Evolutionary conservation across 139 green algal species (phyloP), one percentile per base, ranked within the genome.

Genomic region (Chlamydomonas sp.): DNA sequence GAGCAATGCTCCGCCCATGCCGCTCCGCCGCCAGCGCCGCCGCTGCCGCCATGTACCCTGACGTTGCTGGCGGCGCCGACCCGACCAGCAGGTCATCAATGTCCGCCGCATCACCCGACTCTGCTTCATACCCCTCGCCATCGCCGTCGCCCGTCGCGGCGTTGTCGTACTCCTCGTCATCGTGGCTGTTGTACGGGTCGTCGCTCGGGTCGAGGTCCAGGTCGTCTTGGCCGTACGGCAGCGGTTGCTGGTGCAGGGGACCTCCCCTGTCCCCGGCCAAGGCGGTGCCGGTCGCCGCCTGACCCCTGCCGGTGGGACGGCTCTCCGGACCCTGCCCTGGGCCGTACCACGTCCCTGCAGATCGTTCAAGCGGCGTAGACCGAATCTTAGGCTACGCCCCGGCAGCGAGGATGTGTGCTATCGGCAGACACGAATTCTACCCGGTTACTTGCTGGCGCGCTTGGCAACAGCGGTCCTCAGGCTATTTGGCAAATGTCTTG

Each of bases 341-440:
- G n/a, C 81, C 81, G 71, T 86, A 86, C 81, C 81, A 86, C 0
- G 71, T 79, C 60, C 81, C 80, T 77, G 66, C 67, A 57, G 14
- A 49, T 49, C 31, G 31, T 49, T 49, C 31, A 49, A 49, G 31
- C 31, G 31, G 31, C 31, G 31, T 49, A 49, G 31, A 49, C 31
- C 31, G 31, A 31, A 4, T 16, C 69, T 57, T 16, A 75, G 69
- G 69, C 69, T 16, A 3, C 69, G 17, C 16, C 69, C 6, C 16
- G 10, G 69, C 31, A 49, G 31, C 31, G 31, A 49, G 31, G 31
- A 49, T 49, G 31, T 49, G 31, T 49, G 31, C 31, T 49, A 49
- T 49, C 31, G 31, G 31, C 31, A 49, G 31, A 49, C 31, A 49
- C 31, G 31, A 49, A 49, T 49, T 49, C 31, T 49, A 49, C 31